Evolutionary conservation across 2,329 filamentous ascomycete genomes (phyloP), one percentile per base, ranked within the genome.

Genomic region (Aspergillus glaucus): DNA sequence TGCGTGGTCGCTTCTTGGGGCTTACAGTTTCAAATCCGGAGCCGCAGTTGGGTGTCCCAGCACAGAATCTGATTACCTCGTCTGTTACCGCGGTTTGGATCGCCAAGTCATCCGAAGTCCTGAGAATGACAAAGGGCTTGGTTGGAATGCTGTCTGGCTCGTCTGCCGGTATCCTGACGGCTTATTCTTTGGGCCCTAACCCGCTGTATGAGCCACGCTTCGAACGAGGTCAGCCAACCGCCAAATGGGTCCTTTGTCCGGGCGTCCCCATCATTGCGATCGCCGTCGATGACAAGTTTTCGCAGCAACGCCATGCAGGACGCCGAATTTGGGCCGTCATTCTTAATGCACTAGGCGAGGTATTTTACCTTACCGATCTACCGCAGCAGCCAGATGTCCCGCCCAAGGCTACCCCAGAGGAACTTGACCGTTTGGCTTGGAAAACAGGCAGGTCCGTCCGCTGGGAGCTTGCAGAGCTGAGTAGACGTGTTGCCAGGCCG

Each of bases 311-410:
- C 26, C 84, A 85, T 62, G 73, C 79, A 3, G 75, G 84, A 44
- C 80, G 81, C 10, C 84, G 91, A 24, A 80, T 93, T 10, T 97
- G 90, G 89, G 89, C 88, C n/a, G 85, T 92, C 39, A 88, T 83
- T n/a, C 71, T 98, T 46, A 98, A 98, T 64, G 92, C 93, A 0
- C 75, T 98, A 7, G 93, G 93, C 1, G 93, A 98, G 66, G 75
- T 95, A 0, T 97, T 86, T 66, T 95, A 92, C 58, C 75, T 97
- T 1, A 86, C 80, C 1, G 83, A 88, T 44, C 76, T 85, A 6
- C 89, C 88, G 0, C 76, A 68, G 22, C 75, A 77, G 32, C 73
- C 78, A 17, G 74, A 79, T 6, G 58, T 74, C 4, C 72, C 75
- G 28, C 48, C 55, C 5, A 77, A 61, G 75, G 51, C 65, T n/a